A percentile compares a stretch with the other conserved stretches of the same genome.
Evolutionary conservation across 192 early-diverging fungal species (phyloP).

Genomic region (Entomortierella beljakovae): DNA sequence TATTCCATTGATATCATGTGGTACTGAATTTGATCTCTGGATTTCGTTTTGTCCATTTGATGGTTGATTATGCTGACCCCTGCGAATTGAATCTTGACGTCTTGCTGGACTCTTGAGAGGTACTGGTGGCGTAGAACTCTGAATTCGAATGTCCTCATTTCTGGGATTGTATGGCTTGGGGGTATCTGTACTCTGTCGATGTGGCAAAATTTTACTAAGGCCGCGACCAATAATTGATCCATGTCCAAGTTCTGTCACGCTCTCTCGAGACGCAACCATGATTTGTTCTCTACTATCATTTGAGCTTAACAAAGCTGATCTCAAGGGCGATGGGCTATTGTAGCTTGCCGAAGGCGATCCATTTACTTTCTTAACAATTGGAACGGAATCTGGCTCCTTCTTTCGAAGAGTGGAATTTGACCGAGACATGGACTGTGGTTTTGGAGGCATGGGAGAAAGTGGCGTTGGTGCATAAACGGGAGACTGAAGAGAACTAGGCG

Average conservation of each 20-base stretch:
- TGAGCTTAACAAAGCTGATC: neutral
- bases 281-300: conserved; percentile 5
- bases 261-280: conserved; percentile 29
- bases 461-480: conserved; percentile 16
- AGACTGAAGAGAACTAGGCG: conserved; percentile 22
- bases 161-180: neutral
- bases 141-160: neutral
- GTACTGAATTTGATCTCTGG: neutral
- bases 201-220: neutral
- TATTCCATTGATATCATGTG: neutral
- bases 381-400: conserved; percentile 6
- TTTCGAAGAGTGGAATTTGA: neutral
- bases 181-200: neutral
- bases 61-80: neutral
- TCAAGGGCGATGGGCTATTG: neutral
- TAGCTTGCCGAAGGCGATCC: conserved; percentile 4
- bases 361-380: neutral
- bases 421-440: neutral
- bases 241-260: conserved; percentile 1
- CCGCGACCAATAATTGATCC: neutral
- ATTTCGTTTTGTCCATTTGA: neutral
- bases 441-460: conserved; percentile 46
- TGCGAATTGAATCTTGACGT: neutral
- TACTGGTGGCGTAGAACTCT: conserved; percentile 21
- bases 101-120: conserved; percentile 42